Base-by-base conservation (phyloP, 2,329 filamentous ascomycete genomes). In the Aspergillus sp. region DNA sequence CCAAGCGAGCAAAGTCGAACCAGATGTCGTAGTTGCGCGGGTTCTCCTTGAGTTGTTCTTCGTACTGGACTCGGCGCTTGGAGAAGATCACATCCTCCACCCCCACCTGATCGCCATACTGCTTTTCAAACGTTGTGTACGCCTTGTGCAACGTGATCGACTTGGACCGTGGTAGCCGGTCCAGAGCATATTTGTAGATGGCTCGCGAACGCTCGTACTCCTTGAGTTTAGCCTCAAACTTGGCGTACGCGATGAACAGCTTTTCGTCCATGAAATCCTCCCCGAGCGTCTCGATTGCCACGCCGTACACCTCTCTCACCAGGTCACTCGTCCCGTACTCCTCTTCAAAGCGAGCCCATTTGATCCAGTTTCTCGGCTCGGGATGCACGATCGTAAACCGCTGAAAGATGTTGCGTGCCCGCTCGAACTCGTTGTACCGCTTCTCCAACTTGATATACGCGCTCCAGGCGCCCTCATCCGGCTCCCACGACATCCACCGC, bases 361-460 rank as follows among this genome's bases (percentile, higher is more conserved):
- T 97, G 78, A 99, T 96, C 93, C 94, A 99, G 72, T 97, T 98
- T 69, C 90, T 87, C 22, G 95, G 91, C 71, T 98, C 94, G 0
- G 95, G 93, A 67, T 98, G 95, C 9, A 98, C 91, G 61, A 93
- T 85, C 1, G 92, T 96, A 71, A 97, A 97, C 29, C 91, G 85
- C 72, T 91, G 86, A 73, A 96, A 98, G 66, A 99, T 94, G 49
- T 89, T 88, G 45, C 95, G 84, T n/a, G 93, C 94, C 59, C 92
- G 83, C 61, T 96, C 92, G 70, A 90, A 95, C 75, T 99, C 95
- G 69, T 88, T 89, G 73, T 98, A 98, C 59, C 95, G 83, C 81
- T 96, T 97, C 81, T 99, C 95, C 60, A 99, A 78, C 79, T 97
- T 97, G 78, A 99, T 96, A 74, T 97, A 98, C 49, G 94, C 89